Evolutionary conservation across 306 rosid species (phyloP).

Genomic region (Ceratonia siliqua): DNA sequence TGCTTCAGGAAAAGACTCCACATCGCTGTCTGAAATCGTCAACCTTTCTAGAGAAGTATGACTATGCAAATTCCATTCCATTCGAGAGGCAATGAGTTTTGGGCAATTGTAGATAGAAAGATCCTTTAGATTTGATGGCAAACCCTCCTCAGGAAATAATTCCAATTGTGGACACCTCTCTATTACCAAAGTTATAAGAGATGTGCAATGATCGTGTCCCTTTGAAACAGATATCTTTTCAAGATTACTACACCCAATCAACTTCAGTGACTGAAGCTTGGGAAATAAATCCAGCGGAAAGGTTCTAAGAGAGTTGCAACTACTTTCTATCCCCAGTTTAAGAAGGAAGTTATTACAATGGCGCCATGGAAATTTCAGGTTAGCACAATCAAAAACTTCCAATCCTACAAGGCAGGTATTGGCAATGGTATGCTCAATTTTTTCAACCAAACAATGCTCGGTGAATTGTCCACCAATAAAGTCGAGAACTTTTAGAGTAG

Average conservation of each 20-base stretch:
- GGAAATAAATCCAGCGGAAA: conserved; percentile 9
- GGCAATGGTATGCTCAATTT: neutral
- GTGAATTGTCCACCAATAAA: neutral
- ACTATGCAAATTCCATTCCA: neutral
- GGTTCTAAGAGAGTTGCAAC: neutral
- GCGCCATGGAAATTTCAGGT: neutral
- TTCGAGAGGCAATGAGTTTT: neutral
- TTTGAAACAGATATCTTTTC: neutral
- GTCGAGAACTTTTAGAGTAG: neutral
- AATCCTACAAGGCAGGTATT: neutral
- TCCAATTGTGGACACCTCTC: neutral
- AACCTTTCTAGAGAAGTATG: neutral
- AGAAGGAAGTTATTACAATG: neutral
- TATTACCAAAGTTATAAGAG: neutral
- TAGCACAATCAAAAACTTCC: neutral
- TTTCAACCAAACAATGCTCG: neutral
- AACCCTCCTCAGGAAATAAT: neutral
- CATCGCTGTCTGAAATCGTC: neutral
- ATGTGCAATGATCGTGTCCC: neutral
- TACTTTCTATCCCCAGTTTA: neutral
- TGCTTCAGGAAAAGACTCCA: neutral
- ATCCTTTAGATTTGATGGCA: neutral
- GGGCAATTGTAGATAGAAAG: neutral
- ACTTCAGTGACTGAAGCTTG: neutral
- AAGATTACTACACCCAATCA: conserved; percentile 2